Evolutionary conservation across 169 alveolate species (phyloP).

Genomic region (Babesia gibsoni): DNA sequence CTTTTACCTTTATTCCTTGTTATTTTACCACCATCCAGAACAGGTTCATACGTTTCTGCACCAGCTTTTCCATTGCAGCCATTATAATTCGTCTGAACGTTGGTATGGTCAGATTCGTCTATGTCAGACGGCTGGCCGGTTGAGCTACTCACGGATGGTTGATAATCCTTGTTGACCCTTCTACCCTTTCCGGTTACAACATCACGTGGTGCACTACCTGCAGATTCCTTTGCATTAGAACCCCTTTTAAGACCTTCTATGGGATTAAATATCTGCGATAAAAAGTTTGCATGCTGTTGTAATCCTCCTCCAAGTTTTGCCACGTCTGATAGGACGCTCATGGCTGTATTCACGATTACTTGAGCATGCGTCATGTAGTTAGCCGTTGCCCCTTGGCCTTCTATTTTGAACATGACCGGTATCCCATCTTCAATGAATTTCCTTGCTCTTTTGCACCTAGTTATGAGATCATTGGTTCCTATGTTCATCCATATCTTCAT

Average conservation of each 20-base stretch:
- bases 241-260: not conserved
- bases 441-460: conserved; percentile 39
- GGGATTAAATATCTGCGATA: conserved; percentile 42
- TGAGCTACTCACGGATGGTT: no score
- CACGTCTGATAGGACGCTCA: conserved; percentile 21
- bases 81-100: no score
- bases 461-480: conserved; percentile 27
- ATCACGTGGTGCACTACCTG: no score
- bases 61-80: no score
- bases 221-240: no score
- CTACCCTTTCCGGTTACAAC: no score
- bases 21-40: no score
- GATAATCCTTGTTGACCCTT: no score
- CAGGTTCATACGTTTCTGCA: no score
- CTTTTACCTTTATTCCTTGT: no score
- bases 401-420: conserved; percentile 29
- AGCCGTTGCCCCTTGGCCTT: conserved; percentile 13
- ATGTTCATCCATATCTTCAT: conserved; percentile 41
- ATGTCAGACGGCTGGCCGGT: no score
- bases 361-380: conserved; percentile 20
- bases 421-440: conserved; percentile 33
- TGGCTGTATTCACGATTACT: conserved; percentile 27
- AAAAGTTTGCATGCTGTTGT: conserved; percentile 8
- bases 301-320: conserved; percentile 32
- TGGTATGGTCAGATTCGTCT: no score